Evolutionary conservation across 345 rosid species (phyloP), one percentile per base, ranked within the genome.

Genomic region (Adansonia digitata): DNA sequence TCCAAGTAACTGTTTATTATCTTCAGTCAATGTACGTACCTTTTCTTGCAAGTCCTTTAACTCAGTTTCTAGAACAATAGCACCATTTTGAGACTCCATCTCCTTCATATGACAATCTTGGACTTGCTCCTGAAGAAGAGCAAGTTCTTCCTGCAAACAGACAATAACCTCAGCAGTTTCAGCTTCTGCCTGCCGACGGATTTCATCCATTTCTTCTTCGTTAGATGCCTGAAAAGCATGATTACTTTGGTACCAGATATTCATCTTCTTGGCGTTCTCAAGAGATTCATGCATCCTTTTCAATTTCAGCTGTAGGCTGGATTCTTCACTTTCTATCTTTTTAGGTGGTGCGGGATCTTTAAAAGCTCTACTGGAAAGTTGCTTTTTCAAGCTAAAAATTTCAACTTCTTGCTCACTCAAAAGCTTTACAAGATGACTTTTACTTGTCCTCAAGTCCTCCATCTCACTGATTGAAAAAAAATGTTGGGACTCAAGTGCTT

Each of bases 151-250:
- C 88, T 92, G 94, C 92, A 92, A 80, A 75, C 92, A 90, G 79
- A 94, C 89, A 80, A 94, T 92, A 77, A 90, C 97, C 89, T 93
- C 96, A 4, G 88, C 98, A 73, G 97, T 89, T 79, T 91, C 98
- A 80, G 88, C 95, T 84, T 94, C 98, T 73, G 82, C 97, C 85
- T 94, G 97, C 76, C 77, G 83, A 76, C 85, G 73, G 77, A 89
- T 81, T 82, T 86, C 82, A 60, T 89, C 89, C 90, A 77, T 86
- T 80, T 93, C 94, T 81, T 84, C 89, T 84, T 89, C 97, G 71
- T 89, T 91, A 70, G 90, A 86, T 48, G 79, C 88, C 86, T 86
- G 88, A 68, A 77, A 86, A 72, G 84, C 88, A 76, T 67, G 83
- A 76, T 88, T 93, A 76, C 73, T 89, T 82, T 85, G 92, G 88